These are phyloP conservation scores for Wickerhamomyces canadensis DNA, from an alignment of 805 yeast species.

Conservation along the genomic window DNA sequence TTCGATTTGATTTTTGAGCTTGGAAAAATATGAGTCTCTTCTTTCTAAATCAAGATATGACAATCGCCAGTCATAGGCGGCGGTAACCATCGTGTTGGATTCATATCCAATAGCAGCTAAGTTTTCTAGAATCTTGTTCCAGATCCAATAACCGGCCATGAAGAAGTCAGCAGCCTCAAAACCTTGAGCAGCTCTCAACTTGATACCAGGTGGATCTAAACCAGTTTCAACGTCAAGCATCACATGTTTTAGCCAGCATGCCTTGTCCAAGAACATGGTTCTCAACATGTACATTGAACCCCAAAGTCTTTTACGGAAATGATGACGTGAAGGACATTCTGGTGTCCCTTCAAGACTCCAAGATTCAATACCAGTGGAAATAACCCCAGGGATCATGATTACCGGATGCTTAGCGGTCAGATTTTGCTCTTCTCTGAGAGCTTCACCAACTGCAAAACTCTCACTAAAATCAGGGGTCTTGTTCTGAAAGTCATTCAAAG, in stretches of 20 bases:
- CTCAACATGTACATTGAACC: constrained; percentile 94
- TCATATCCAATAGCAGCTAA: constrained; percentile 92
- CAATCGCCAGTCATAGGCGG: constrained; percentile 95
- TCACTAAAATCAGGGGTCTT: constrained; percentile 53
- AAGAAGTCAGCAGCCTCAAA: constrained; percentile 96
- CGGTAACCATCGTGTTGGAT: constrained; percentile 83
- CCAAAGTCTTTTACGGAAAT: constrained; percentile 91
- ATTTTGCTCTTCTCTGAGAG: constrained; percentile 46
- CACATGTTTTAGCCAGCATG: constrained; percentile 90
- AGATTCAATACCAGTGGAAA: constrained; percentile 89
- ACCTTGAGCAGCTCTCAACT: constrained; percentile 87
- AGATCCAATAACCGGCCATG: constrained; percentile 97
- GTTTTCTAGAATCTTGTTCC: constrained; percentile 95
- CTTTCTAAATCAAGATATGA: constrained; percentile 83
- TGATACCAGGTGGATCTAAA: constrained; percentile 80
- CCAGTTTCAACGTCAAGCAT: constrained; percentile 90
- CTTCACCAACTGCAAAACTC: constrained; percentile 82
- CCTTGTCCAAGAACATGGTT: constrained; percentile 86
- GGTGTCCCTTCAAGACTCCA: constrained; percentile 78
- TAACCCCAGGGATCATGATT: constrained; percentile 92
- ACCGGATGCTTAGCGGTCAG: constrained; percentile 67
- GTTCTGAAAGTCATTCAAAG: constrained; percentile 47
- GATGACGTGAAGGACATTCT: constrained; percentile 78
- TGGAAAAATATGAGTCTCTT: constrained; percentile 81
- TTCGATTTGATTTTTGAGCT: constrained; percentile 72